Conservation (phyloP, 2,329 filamentous ascomycete genomes). For the Fusarium buharicum region DNA sequence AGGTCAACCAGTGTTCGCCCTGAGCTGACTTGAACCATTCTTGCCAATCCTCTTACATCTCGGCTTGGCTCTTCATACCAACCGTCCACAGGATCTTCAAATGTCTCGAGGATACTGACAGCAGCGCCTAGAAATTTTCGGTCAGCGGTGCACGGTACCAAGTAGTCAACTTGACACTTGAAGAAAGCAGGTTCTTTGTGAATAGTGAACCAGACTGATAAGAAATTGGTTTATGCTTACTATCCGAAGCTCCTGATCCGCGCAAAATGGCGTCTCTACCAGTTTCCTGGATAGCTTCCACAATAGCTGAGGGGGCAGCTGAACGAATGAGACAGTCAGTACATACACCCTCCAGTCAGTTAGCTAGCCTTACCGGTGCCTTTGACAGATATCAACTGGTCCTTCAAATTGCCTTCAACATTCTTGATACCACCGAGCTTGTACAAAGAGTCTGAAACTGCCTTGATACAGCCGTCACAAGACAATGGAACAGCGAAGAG, state of each 20-base stretch:
- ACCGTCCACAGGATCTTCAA: constrained; percentile 66
- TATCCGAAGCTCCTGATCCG: constrained; percentile 85
- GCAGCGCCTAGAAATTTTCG: constrained; percentile 69
- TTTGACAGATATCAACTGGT: constrained; percentile 85
- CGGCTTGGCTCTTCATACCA: constrained; percentile 55
- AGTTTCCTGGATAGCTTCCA: constrained; percentile 86
- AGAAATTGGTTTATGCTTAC: constrained; percentile 61
- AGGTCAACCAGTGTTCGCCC: constrained; percentile 86
- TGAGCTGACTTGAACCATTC: constrained; percentile 91
- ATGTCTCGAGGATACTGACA: constrained; percentile 95
- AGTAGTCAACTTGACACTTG: neutral
- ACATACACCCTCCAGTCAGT: constrained; percentile 6
- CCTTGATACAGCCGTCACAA: constrained; percentile 88
- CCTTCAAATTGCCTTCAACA: constrained; percentile 81
- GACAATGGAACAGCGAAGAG: constrained; percentile 94
- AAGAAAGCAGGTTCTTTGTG: neutral
- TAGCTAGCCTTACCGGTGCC: constrained; percentile 71
- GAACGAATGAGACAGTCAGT: constrained; percentile 26
- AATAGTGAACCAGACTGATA: neutral
- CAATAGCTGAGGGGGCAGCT: constrained; percentile 89
- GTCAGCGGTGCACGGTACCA: constrained; percentile 14
- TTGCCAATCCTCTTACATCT: constrained; percentile 83
- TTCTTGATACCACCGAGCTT: constrained; percentile 83
- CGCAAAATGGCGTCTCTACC: constrained; percentile 94
- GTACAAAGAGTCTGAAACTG: constrained; percentile 81